Evolutionary conservation across 164 flowering plant species (phyloP).

Genomic region (Taxillus chinensis): DNA sequence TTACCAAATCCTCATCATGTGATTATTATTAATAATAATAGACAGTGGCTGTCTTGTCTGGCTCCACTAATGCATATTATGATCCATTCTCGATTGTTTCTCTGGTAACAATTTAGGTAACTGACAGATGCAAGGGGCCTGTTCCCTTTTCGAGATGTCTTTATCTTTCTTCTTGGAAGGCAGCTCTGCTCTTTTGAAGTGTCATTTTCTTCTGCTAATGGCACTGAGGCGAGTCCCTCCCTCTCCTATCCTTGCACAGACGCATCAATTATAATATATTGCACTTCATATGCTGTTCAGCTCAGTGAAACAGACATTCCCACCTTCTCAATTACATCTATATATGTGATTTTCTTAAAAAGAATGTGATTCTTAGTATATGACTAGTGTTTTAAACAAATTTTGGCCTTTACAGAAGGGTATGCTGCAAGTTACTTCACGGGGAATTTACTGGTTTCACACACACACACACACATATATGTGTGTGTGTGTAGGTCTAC

Average conservation of each 20-base stretch:
- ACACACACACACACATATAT: too few relatives aligned
- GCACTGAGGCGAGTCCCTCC: not conserved
- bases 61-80: conserved; percentile 9
- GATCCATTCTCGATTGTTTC: conserved; percentile 2
- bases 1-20: conserved; percentile 8
- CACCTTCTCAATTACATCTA: too few relatives aligned
- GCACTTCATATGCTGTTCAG: too few relatives aligned
- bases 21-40: conserved; percentile 10
- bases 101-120: not conserved
- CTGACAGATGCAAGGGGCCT: not conserved
- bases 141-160: conserved; percentile 35
- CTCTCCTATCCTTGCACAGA: conserved; percentile 10
- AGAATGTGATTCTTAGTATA: too few relatives aligned
- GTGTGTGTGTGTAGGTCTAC: too few relatives aligned
- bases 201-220: conserved; percentile 29
- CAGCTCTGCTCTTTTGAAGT: conserved; percentile 27
- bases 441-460: too few relatives aligned
- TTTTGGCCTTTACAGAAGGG: too few relatives aligned
- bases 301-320: too few relatives aligned
- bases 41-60: not conserved
- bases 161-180: conserved; percentile 17
- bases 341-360: too few relatives aligned
- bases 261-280: not conserved
- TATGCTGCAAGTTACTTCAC: too few relatives aligned
- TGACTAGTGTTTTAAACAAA: too few relatives aligned